A percentile compares a stretch with the other conserved stretches of the same genome.
phyloP scores from a whole-genome alignment of 1,284 basidiomycete species.

The Cutaneotrichosporon daszewskae region DNA sequence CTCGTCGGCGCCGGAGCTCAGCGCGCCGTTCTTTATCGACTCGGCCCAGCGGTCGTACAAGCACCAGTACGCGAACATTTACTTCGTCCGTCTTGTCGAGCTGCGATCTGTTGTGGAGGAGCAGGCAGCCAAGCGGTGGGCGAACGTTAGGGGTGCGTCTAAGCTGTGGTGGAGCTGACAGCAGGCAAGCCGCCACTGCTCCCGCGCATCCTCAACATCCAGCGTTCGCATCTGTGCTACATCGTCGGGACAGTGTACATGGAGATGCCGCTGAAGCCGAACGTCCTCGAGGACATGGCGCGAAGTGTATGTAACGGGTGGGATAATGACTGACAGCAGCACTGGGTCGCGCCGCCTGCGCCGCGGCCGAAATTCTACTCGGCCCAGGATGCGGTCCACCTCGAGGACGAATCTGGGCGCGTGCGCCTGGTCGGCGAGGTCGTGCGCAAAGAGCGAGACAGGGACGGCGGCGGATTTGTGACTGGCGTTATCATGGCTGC shows the following conservation, averaged over 20 bases:
- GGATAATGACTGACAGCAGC: slow-evolving; percentile 52
- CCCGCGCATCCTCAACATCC: slow-evolving; percentile 80
- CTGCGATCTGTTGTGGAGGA: slow-evolving; percentile 61
- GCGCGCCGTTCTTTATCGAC: slow-evolving; percentile 44
- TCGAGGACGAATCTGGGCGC: slow-evolving; percentile 93
- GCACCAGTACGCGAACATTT: slow-evolving; percentile 90
- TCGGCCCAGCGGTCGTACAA: slow-evolving; percentile 49
- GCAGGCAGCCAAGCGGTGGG: slow-evolving; percentile 64
- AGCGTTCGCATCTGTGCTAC: slow-evolving; percentile 77
- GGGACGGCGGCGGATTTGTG: slow-evolving; percentile 59
- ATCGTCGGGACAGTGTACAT: slow-evolving; percentile 93
- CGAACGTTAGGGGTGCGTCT: slow-evolving; percentile 54
- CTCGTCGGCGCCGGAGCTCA: slow-evolving; percentile 39
- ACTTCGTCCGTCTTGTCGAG: slow-evolving; percentile 69
- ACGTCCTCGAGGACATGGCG: slow-evolving; percentile 89
- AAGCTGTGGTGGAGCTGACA: slow-evolving; percentile 3
- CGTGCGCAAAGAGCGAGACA: slow-evolving; percentile 44
- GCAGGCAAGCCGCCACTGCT: slow-evolving; percentile 68
- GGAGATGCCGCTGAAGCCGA: slow-evolving; percentile 97
- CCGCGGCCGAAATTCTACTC: slow-evolving; percentile 69
- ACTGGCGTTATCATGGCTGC: slow-evolving; percentile 84
- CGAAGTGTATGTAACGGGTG: slow-evolving; percentile 63
- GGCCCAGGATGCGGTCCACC: slow-evolving; percentile 70
- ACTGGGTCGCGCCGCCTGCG: slow-evolving; percentile 79
- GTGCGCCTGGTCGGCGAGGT: slow-evolving; percentile 75